phyloP scores from a whole-genome alignment of 106 monocot species.

The Dendrobium huoshanense region DNA sequence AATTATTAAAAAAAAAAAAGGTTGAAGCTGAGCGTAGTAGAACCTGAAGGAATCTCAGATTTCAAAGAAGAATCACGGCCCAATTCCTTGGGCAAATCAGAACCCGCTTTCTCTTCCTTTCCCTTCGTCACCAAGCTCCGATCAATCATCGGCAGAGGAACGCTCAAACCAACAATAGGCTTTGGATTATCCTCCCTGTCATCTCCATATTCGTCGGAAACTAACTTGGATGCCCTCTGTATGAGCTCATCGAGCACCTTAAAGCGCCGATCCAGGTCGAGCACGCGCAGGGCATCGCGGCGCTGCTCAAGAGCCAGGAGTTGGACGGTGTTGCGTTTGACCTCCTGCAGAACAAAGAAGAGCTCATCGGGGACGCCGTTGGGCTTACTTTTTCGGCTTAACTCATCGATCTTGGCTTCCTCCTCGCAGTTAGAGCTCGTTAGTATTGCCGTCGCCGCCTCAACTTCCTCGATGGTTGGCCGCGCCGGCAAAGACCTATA shows the following conservation, averaged over 20 bases:
- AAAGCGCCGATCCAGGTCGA: constrained; percentile 48
- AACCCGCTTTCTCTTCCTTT: constrained; percentile 2
- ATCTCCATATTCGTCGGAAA: constrained; percentile 11
- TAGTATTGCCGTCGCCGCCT: constrained; percentile 64
- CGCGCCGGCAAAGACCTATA: constrained; percentile 69
- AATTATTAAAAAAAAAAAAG: background rate
- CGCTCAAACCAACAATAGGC: background rate
- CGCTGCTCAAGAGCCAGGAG: constrained; percentile 57
- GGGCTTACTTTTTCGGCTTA: constrained; percentile 22
- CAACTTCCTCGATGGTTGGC: constrained; percentile 65
- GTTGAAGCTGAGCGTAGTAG: background rate
- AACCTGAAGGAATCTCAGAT: constrained; percentile 30
- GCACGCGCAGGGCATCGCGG: constrained; percentile 48
- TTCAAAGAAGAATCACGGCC: constrained; percentile 22
- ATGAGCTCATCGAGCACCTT: constrained; percentile 59
- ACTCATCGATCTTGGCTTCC: constrained; percentile 39
- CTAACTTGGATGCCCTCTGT: constrained; percentile 60
- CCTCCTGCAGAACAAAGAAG: constrained; percentile 60
- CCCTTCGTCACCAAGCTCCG: background rate
- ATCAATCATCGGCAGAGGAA: constrained; percentile 3
- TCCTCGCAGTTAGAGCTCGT: constrained; percentile 41
- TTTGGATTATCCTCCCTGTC: constrained; percentile 6
- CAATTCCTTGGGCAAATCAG: constrained; percentile 13
- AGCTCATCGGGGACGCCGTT: constrained; percentile 66
- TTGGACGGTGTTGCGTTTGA: constrained; percentile 33